Conservation (phyloP, 2,329 filamentous ascomycete genomes). For the Tolypocladium pustulatum region DNA sequence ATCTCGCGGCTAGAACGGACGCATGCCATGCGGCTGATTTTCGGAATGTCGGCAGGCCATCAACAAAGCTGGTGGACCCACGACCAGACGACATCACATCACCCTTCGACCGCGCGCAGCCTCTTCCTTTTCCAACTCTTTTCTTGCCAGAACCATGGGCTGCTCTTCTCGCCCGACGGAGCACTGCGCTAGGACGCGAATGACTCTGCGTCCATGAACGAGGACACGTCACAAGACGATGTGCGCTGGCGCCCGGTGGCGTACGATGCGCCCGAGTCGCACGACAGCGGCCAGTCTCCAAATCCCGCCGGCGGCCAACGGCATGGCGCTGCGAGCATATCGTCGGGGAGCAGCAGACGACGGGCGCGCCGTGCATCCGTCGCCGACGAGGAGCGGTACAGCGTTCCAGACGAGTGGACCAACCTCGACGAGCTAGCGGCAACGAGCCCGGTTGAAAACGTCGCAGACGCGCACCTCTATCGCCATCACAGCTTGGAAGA, state of each 20-base stretch:
- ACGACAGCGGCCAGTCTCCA: conserved; percentile 32
- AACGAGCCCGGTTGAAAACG: conserved; percentile 14
- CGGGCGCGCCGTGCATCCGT: background rate
- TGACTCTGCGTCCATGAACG: background rate
- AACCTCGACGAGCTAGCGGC: conserved; percentile 33
- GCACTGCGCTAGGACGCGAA: background rate
- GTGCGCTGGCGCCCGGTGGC: background rate
- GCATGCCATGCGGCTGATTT: background rate
- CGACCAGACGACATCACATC: background rate
- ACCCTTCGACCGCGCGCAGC: background rate
- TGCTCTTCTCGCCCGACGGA: background rate
- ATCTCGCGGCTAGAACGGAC: background rate
- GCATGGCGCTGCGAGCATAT: background rate
- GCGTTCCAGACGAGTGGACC: conserved; percentile 19
- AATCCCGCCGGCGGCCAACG: conserved; percentile 3
- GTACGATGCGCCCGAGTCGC: conserved; percentile 19
- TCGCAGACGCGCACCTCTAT: conserved; percentile 5
- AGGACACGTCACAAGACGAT: background rate
- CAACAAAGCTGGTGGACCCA: background rate
- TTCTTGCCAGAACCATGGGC: background rate
- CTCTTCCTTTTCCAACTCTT: too few species aligned
- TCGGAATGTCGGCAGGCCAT: background rate
- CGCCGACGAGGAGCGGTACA: conserved; percentile 5
- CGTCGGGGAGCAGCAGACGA: background rate
- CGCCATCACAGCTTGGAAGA: conserved; percentile 8